These are phyloP conservation scores for Neurospora sp. DNA, from an alignment of 495 filamentous ascomycete genomes.

Conservation along the genomic window DNA sequence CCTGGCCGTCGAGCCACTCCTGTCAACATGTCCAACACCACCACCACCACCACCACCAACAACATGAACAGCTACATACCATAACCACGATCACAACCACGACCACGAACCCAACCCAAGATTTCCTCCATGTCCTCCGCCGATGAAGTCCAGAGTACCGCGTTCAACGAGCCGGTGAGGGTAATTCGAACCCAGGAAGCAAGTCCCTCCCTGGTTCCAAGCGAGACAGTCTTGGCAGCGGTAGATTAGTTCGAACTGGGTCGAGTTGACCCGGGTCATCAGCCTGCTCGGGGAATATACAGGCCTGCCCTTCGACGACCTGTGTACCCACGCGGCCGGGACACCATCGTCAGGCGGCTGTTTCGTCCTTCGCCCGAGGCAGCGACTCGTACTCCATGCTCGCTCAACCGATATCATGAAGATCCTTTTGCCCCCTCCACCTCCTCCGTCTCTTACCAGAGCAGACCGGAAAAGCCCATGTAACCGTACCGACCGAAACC, in stretches of 20 bases:
- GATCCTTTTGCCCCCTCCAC: background rate
- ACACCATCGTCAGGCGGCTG: too few species aligned
- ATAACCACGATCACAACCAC: background rate
- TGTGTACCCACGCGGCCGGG: too few species aligned
- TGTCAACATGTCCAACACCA: background rate
- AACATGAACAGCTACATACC: background rate
- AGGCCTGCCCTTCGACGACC: too few species aligned
- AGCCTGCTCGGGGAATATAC: too few species aligned
- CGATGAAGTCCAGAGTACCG: background rate
- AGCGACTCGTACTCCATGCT: too few species aligned
- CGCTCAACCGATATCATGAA: too few species aligned
- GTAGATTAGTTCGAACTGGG: conserved; percentile 48
- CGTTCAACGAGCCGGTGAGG: too few species aligned
- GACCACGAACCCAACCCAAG: background rate
- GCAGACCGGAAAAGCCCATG: too few species aligned
- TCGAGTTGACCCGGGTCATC: conserved; percentile 30
- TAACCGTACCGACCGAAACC: too few species aligned
- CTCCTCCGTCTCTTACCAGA: too few species aligned
- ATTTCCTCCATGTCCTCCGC: background rate
- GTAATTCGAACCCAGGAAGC: too few species aligned
- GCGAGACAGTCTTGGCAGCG: conserved; percentile 52
- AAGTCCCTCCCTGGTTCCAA: conserved; percentile 33
- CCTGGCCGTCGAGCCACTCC: background rate
- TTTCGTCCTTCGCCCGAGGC: too few species aligned
- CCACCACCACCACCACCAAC: background rate